These are phyloP conservation scores for Boletus pseudopeckii DNA, from an alignment of 768 basidiomycete species.

Conservation along the genomic window DNA sequence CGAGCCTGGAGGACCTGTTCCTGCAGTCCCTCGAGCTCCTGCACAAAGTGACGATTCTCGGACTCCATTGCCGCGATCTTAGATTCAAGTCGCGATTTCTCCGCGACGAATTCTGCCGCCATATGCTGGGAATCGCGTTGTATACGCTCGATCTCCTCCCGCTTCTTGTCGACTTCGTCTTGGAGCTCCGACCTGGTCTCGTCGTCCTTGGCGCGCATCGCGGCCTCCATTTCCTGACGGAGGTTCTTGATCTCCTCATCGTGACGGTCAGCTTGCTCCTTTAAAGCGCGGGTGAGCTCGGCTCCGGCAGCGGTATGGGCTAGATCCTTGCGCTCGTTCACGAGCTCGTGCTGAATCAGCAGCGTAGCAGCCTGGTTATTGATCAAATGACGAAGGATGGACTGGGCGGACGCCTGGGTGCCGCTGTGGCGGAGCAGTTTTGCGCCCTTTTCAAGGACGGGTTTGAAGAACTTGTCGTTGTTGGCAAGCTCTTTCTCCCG, in stretches of 20 bases:
- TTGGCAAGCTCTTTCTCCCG: slow-evolving; percentile 45
- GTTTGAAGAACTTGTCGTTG: slow-evolving; percentile 48
- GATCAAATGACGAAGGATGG: slow-evolving; percentile 42
- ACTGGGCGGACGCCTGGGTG: slow-evolving; percentile 38
- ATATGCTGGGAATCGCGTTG: slow-evolving; percentile 40
- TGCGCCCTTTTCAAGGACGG: slow-evolving; percentile 48
- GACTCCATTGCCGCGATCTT: slow-evolving; percentile 27
- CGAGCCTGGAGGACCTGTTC: slow-evolving; percentile 28
- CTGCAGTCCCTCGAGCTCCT: slow-evolving; percentile 25
- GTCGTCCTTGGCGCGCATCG: slow-evolving; percentile 44
- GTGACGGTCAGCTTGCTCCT: slow-evolving; percentile 44
- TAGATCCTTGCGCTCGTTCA: slow-evolving; percentile 46
- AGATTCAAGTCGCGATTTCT: slow-evolving; percentile 35
- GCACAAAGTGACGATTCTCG: slow-evolving; percentile 15
- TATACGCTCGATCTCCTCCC: slow-evolving; percentile 43
- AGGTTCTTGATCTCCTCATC: slow-evolving; percentile 47
- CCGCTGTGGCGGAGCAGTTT: slow-evolving; percentile 41
- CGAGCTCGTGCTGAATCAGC: slow-evolving; percentile 54
- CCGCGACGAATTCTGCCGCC: slow-evolving; percentile 36
- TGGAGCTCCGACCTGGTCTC: slow-evolving; percentile 45
- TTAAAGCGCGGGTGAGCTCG: slow-evolving; percentile 49
- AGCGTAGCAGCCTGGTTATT: slow-evolving; percentile 41
- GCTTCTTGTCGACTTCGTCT: slow-evolving; percentile 40
- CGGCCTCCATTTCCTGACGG: slow-evolving; percentile 44
- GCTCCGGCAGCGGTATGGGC: slow-evolving; percentile 51